Evolutionary conservation across 2,329 filamentous ascomycete species (phyloP), one percentile per base, ranked within the genome.

Genomic region (Aspergillus pseudoglaucus): DNA sequence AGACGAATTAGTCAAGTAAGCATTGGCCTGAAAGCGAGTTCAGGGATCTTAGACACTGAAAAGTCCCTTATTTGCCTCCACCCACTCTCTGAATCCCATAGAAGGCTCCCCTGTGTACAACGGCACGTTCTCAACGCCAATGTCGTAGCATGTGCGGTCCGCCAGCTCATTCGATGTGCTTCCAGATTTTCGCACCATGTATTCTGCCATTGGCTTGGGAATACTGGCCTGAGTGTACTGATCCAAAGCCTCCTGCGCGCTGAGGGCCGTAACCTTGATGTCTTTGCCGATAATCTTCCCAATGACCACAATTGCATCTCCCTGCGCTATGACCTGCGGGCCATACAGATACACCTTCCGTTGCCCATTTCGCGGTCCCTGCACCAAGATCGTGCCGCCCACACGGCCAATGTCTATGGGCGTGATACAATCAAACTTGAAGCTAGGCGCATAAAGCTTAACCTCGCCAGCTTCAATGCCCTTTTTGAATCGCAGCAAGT

Each of bases 371-470:
- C 47, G 50, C 7, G 59, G 55, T 2, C 66, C 65, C 15, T 65
- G 55, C 2, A 59, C 68, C 2, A 77, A 61, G 7, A 75, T 55
- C 0, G 52, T 61, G 3, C 72, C 75, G 25, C 55, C 55, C 2
- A 75, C 74, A 15, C 59, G 53, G 9, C 76, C 75, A 39, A 79
- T 75, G 52, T 78, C 74, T 2, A 57, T 57, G 0, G 71, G 69
- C 0, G 67, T 55, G 43, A 78, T 70, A 18, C 53, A 65, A 52
- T 78, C 75, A 12, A 63, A 57, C 37, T 51, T 46, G 9, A 59
- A 60, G 4, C 66, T 54, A 0, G 66, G 62, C 8, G 55, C 54
- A 6, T 57, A 54, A 2, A 71, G 37, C 33, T 59, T 61, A 12
- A 72, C 64, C 8, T 69, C 57, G 0, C 62, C 66, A 0, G 48